Evolutionary conservation across 2,329 filamentous ascomycete genomes (phyloP).

Genomic region (Diaporthe sp.): DNA sequence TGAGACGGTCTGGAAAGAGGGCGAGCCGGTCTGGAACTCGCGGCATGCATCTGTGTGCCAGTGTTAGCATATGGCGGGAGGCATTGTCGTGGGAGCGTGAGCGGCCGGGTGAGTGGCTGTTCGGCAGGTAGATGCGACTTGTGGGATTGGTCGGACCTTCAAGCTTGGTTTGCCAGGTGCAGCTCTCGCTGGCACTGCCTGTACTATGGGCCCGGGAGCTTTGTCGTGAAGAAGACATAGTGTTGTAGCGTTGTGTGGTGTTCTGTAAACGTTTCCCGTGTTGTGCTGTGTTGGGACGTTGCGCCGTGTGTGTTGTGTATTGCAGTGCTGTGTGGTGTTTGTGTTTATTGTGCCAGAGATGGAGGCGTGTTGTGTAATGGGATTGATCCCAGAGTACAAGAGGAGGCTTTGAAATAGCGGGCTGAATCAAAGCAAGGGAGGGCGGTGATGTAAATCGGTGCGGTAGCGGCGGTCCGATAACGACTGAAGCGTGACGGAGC

Average conservation of each 20-base stretch:
- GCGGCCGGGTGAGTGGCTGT: neutral
- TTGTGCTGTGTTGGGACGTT: neutral
- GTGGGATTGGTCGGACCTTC: conserved; percentile 37
- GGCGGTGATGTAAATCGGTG: conserved; percentile 6
- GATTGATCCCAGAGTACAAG: neutral
- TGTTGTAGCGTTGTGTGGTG: conserved; percentile 15
- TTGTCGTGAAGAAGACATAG: conserved; percentile 33
- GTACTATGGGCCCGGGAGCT: conserved; percentile 31
- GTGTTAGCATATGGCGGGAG: neutral
- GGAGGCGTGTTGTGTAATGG: neutral
- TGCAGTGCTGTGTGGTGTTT: neutral
- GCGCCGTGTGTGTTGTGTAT: neutral
- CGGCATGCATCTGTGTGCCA: conserved; percentile 43
- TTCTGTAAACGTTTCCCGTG: neutral
- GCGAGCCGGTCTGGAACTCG: conserved; percentile 42
- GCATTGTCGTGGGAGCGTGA: neutral
- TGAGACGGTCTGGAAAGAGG: conserved; percentile 47
- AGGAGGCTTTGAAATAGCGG: neutral
- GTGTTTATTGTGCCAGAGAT: conserved; percentile 1
- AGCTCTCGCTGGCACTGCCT: conserved; percentile 38
- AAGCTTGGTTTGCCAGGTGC: conserved; percentile 47
- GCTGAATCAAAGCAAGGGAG: conserved; percentile 20
- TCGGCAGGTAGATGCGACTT: neutral
- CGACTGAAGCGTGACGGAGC: conserved; percentile 22
- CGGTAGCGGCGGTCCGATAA: conserved; percentile 17